A percentile compares a stretch with the other conserved stretches of the same genome.
phyloP scores from a whole-genome alignment of 306 rosid species.

The Sindora glabra region DNA sequence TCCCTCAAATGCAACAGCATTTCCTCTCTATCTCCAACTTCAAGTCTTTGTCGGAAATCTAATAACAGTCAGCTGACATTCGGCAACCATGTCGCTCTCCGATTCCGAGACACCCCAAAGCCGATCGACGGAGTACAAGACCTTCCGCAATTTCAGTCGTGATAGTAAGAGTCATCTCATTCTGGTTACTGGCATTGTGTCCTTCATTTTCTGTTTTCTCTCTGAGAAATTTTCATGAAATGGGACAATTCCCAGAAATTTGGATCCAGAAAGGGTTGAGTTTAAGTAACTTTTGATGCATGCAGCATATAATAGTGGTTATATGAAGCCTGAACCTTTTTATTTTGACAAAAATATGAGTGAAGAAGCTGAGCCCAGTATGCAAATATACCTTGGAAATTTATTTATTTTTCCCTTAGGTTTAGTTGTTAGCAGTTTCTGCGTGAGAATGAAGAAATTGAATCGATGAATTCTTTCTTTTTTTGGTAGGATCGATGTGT shows the following conservation, averaged over 20 bases:
- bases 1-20: constrained; percentile 12
- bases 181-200: background rate
- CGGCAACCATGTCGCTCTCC: constrained; percentile 63
- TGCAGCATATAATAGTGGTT: background rate
- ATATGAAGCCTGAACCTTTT: background rate
- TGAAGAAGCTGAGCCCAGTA: background rate
- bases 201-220: constrained; percentile 2
- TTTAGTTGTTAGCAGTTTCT: too few relatives aligned
- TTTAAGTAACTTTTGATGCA: too few relatives aligned
- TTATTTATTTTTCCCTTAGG: background rate
- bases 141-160: constrained; percentile 65
- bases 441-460: too few relatives aligned
- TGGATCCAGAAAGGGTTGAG: background rate
- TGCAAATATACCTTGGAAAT: background rate
- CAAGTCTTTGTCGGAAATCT: background rate
- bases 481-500: too few relatives aligned
- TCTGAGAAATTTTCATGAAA: constrained; percentile 3
- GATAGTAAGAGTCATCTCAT: constrained; percentile 48
- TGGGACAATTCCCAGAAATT: background rate
- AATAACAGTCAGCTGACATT: constrained; percentile 14
- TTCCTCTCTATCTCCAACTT: constrained; percentile 5
- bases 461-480: too few relatives aligned
- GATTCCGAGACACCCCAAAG: constrained; percentile 63
- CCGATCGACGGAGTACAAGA: constrained; percentile 51
- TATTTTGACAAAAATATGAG: background rate